Conservation (phyloP, 2,329 filamentous ascomycete genomes). For the Diaporthe destruens region DNA sequence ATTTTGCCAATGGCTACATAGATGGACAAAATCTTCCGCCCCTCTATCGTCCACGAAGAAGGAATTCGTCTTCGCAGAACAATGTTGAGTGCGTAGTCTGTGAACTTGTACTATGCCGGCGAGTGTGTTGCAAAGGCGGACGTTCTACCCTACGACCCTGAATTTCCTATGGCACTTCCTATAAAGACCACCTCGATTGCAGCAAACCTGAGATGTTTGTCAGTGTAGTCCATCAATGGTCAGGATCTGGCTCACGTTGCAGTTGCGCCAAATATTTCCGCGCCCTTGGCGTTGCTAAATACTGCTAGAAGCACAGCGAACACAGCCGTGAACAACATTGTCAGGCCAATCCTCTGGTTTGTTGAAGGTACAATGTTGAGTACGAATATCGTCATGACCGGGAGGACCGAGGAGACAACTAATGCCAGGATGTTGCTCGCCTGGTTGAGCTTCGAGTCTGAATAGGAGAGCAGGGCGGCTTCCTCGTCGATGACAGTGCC, state of each 20-base stretch:
- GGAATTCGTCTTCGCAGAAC: not conserved
- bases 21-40: not conserved
- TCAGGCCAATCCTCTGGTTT: constrained; percentile 2
- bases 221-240: no score
- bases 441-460: not conserved
- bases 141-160: not conserved
- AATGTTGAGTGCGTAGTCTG: not conserved
- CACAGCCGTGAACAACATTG: not conserved
- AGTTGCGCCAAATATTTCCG: not conserved
- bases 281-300: not conserved
- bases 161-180: not conserved
- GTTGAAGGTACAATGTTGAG: not conserved
- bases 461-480: not conserved
- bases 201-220: not conserved
- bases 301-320: not conserved
- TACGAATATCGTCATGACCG: not conserved
- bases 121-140: not conserved
- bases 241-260: not conserved
- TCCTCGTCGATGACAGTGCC: not conserved
- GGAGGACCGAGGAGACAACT: not conserved
- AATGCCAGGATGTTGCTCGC: constrained; percentile 3
- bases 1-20: not conserved
- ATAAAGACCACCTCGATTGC: not conserved
- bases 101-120: not conserved
- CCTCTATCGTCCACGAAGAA: no score